phyloP scores from a whole-genome alignment of 805 yeast genomes.

The Starmerella vitae region DNA sequence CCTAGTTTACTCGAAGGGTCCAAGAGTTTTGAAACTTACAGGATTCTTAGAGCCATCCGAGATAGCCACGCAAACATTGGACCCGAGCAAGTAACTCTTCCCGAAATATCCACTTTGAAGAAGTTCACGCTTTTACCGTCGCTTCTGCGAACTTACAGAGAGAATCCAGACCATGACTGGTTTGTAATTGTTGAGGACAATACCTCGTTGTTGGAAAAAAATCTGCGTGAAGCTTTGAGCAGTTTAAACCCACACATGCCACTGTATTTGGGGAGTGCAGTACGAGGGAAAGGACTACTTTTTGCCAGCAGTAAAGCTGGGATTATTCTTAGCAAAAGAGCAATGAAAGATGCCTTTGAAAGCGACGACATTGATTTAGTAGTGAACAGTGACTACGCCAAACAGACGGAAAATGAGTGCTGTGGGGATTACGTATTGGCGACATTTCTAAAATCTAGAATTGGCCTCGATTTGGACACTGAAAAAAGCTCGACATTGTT shows the following conservation, averaged over 20 bases:
- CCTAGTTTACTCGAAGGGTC: conserved; percentile 5
- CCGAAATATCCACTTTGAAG: conserved; percentile 17
- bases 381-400: conserved; percentile 11
- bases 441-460: conserved; percentile 11
- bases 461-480: conserved; percentile 11
- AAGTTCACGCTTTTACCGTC: conserved; percentile 20
- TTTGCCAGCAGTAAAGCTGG: conserved; percentile 21
- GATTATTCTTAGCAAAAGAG: conserved; percentile 17
- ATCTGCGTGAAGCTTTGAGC: conserved; percentile 12
- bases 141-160: conserved; percentile 20
- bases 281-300: conserved; percentile 7
- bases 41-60: conserved; percentile 17
- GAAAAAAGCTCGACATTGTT: conserved; percentile 17
- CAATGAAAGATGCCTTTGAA: conserved; percentile 16
- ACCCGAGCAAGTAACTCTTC: conserved; percentile 13
- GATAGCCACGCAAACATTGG: conserved; percentile 18
- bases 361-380: background rate
- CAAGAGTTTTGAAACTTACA: conserved; percentile 18
- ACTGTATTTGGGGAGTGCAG: conserved; percentile 17
- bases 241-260: conserved; percentile 13
- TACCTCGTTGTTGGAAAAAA: conserved; percentile 12
- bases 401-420: conserved; percentile 13
- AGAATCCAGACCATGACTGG: conserved; percentile 19
- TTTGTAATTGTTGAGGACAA: conserved; percentile 17
- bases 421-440: conserved; percentile 24